These are phyloP conservation scores for Tetratostichococcus sp. DNA, from an alignment of 139 green algal genomes.

Conservation along the genomic window DNA sequence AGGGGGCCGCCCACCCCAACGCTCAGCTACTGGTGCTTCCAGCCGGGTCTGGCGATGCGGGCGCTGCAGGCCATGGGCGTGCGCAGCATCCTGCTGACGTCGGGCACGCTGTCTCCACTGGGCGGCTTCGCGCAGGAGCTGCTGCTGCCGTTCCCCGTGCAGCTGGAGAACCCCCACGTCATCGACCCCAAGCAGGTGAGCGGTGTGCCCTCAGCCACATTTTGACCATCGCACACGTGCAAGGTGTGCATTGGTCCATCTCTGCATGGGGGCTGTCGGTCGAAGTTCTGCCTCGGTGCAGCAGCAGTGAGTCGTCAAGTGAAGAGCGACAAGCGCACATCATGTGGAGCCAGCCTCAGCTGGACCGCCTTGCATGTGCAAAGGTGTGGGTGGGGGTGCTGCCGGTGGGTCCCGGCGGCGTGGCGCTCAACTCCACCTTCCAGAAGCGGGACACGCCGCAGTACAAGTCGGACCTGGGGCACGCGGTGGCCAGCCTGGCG, in stretches of 20 bases:
- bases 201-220: too few relatives aligned
- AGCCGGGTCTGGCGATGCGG: conserved; percentile 57
- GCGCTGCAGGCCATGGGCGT: conserved; percentile 46
- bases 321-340: too few relatives aligned
- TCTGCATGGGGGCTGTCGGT: too few relatives aligned
- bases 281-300: too few relatives aligned
- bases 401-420: conserved; percentile 63
- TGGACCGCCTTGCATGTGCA: too few relatives aligned
- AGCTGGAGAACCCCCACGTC: conserved; percentile 96
- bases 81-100: conserved; percentile 82
- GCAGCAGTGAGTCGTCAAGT: too few relatives aligned
- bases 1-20: conserved; percentile 37
- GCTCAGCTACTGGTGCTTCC: conserved; percentile 93
- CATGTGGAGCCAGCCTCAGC: too few relatives aligned
- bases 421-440: conserved; percentile 82
- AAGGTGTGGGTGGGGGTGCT: conserved; percentile 85
- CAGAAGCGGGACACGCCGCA: conserved; percentile 49
- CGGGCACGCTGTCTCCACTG: conserved; percentile 87
- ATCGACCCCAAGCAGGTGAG: conserved; percentile 67
- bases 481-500: conserved; percentile 76
- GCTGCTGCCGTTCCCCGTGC: conserved; percentile 72
- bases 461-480: conserved; percentile 63
- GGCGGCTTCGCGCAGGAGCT: conserved; percentile 87
- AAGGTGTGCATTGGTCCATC: too few relatives aligned
- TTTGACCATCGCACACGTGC: too few relatives aligned